Evolutionary conservation across 495 filamentous ascomycete genomes (phyloP).

Genomic region (Hyaloscypha variabilis): DNA sequence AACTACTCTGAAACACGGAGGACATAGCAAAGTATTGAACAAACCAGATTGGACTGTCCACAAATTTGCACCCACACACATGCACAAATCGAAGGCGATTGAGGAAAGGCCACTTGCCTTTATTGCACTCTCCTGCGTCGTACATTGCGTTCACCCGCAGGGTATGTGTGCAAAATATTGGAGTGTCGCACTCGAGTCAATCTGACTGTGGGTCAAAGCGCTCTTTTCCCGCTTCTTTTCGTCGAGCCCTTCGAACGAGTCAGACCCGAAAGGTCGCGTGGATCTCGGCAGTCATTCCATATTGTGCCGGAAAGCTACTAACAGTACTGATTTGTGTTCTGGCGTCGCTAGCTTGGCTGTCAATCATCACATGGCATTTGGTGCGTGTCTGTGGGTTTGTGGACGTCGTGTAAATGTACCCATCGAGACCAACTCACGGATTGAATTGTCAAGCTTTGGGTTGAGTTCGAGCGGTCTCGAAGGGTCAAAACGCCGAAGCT

Average conservation of each 20-base stretch:
- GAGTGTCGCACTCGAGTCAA: too few relatives aligned
- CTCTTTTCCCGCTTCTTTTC: background rate
- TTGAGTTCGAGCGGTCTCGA: background rate
- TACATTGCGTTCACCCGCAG: background rate
- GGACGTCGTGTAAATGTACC: background rate
- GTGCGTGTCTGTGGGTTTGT: background rate
- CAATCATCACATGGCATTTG: background rate
- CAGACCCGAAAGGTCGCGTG: background rate
- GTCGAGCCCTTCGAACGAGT: background rate
- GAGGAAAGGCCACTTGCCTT: background rate
- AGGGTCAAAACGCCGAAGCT: background rate
- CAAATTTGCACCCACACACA: background rate
- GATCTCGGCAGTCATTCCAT: background rate
- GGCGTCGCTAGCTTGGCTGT: background rate
- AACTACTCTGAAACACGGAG: too few relatives aligned
- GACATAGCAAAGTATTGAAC: too few relatives aligned
- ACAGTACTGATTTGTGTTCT: too few relatives aligned
- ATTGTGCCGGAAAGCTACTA: background rate
- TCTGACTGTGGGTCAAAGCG: background rate
- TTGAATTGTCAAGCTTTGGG: background rate
- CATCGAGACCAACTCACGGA: background rate
- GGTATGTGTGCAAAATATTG: too few relatives aligned
- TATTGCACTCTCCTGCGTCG: constrained; percentile 6
- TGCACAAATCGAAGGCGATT: background rate
- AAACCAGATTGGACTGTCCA: too few relatives aligned